Conservation (phyloP, 495 filamentous ascomycete species). For the Xylaria flabelliformis region DNA sequence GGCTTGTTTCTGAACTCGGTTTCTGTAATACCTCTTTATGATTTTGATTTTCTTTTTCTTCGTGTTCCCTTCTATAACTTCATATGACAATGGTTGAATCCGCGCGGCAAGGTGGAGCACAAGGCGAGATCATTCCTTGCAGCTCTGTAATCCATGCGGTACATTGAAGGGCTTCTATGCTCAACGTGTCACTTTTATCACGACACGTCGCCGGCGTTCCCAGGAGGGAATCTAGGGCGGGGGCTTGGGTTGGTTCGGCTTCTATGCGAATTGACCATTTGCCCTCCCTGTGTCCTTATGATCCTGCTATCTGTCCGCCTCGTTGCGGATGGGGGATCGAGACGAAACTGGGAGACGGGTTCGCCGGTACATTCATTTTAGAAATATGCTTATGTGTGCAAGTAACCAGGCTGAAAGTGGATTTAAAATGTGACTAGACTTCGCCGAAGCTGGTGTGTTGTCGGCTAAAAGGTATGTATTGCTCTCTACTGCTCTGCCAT, state of each 20-base stretch:
- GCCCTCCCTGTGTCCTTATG: constrained; percentile 35
- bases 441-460: background rate
- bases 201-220: constrained; percentile 38
- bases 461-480: background rate
- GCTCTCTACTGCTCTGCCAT: background rate
- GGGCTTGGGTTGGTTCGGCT: constrained; percentile 44
- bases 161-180: constrained; percentile 47
- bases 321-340: constrained; percentile 31
- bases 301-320: constrained; percentile 38
- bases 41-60: background rate
- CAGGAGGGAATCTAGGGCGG: constrained; percentile 36
- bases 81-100: constrained; percentile 30
- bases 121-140: constrained; percentile 70
- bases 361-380: constrained; percentile 38
- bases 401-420: background rate
- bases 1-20: background rate
- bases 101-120: constrained; percentile 68
- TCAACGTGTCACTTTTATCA: constrained; percentile 26
- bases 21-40: background rate
- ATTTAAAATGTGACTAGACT: background rate
- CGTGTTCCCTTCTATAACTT: constrained; percentile 8
- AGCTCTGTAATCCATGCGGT: constrained; percentile 71
- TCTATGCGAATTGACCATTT: constrained; percentile 47
- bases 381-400: background rate
- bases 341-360: constrained; percentile 39